Conservation (phyloP, 2,329 filamentous ascomycete species). For the Gliomastix tumulicola region DNA sequence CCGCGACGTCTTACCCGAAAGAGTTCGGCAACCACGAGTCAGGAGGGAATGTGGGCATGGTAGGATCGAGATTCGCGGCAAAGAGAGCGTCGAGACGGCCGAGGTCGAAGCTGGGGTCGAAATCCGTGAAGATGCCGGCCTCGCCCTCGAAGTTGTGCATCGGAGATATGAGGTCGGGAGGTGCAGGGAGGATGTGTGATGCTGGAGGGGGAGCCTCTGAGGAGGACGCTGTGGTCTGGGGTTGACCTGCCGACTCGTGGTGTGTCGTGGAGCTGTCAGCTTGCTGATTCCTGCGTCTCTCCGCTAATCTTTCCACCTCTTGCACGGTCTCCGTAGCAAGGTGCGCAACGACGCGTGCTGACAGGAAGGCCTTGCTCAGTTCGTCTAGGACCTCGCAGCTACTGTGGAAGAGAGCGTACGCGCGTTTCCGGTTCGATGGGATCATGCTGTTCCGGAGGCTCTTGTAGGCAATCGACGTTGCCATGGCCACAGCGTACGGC, state of each 20-base stretch:
- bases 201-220: background rate
- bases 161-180: background rate
- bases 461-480: slow-evolving; percentile 11
- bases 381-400: slow-evolving; percentile 10
- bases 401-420: slow-evolving; percentile 8
- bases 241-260: background rate
- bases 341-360: slow-evolving; percentile 10
- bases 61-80: slow-evolving; percentile 7
- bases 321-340: slow-evolving; percentile 11
- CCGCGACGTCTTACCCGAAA: no score
- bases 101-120: slow-evolving; percentile 12
- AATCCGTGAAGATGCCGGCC: slow-evolving; percentile 10
- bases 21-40: no score
- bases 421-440: slow-evolving; percentile 7
- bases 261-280: background rate
- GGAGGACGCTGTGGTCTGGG: background rate
- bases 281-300: slow-evolving; percentile 2
- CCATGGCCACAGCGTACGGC: slow-evolving; percentile 12
- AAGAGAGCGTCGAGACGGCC: slow-evolving; percentile 11
- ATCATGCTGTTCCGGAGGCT: slow-evolving; percentile 11
- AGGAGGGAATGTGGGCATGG: no score
- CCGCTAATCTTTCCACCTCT: slow-evolving; percentile 9
- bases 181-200: background rate
- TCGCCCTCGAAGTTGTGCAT: slow-evolving; percentile 3
- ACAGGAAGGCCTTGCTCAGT: slow-evolving; percentile 9